phyloP scores from a whole-genome alignment of 1,139 yeast species.

The Wickerhamiella infanticola region DNA sequence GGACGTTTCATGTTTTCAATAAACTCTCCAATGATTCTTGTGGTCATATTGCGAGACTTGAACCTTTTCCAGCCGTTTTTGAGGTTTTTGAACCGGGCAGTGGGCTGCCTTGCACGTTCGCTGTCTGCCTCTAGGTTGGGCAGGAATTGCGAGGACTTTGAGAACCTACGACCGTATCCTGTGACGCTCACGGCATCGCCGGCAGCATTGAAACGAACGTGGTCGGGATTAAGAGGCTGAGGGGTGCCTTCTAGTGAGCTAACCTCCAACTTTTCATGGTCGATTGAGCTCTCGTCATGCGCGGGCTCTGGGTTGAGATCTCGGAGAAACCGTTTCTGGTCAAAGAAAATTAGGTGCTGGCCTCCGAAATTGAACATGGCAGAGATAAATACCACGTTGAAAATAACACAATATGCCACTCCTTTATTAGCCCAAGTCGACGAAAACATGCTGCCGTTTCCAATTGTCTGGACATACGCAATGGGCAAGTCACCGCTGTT shows the following conservation, averaged over 20 bases:
- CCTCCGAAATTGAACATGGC: conserved; percentile 68
- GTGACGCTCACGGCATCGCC: background rate
- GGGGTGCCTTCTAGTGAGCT: background rate
- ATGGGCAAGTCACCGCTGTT: conserved; percentile 67
- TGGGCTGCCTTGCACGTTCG: background rate
- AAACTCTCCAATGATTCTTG: conserved; percentile 16
- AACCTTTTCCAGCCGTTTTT: conserved; percentile 11
- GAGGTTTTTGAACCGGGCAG: conserved; percentile 6
- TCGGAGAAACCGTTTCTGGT: conserved; percentile 31
- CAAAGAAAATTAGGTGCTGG: background rate
- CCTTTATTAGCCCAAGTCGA: conserved; percentile 54
- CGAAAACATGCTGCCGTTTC: conserved; percentile 47
- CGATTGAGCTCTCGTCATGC: background rate
- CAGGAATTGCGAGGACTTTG: background rate
- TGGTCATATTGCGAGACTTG: conserved; percentile 8
- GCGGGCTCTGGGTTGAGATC: conserved; percentile 33
- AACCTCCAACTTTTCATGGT: background rate
- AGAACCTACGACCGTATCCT: background rate
- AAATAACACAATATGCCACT: conserved; percentile 73
- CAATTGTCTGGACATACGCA: conserved; percentile 72
- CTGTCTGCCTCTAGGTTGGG: background rate
- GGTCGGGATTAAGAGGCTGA: background rate
- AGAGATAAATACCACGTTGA: conserved; percentile 53
- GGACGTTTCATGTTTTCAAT: conserved; percentile 55
- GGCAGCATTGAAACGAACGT: background rate